A percentile compares a stretch with the other conserved stretches of the same genome.
phyloP scores from a whole-genome alignment of 768 basidiomycete species.

The Boletus insuetus region DNA sequence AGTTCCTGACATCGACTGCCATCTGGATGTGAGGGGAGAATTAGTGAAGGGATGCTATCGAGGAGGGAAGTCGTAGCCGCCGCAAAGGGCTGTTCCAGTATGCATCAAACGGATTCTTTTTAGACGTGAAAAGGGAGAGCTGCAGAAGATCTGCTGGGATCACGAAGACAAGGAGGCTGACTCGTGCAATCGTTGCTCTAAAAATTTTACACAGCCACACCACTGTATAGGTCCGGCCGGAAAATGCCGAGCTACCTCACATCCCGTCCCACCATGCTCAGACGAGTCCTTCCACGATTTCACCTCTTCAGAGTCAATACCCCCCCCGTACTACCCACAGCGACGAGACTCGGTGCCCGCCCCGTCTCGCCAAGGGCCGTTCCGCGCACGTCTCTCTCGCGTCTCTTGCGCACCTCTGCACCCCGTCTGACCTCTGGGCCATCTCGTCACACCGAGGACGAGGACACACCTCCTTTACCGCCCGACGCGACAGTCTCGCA shows the following conservation, averaged over 20 bases:
- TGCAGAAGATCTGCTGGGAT: constrained; percentile 13
- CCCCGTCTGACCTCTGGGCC: constrained; percentile 42
- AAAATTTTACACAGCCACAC: constrained; percentile 23
- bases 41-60: constrained; percentile 45
- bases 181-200: neutral
- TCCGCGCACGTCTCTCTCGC: constrained; percentile 27
- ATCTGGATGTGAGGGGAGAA: constrained; percentile 13
- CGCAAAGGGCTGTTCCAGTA: constrained; percentile 37
- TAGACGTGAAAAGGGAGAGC: constrained; percentile 7
- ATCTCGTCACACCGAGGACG: constrained; percentile 6
- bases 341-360: constrained; percentile 36
- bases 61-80: constrained; percentile 37
- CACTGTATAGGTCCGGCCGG: constrained; percentile 24
- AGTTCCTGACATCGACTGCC: constrained; percentile 21
- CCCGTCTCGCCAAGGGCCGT: constrained; percentile 5
- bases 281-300: constrained; percentile 43
- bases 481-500: constrained; percentile 60
- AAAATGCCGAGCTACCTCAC: constrained; percentile 1
- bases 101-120: constrained; percentile 41
- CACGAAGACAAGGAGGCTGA: constrained; percentile 13
- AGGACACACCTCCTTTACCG: constrained; percentile 31
- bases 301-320: constrained; percentile 45
- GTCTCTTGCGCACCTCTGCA: constrained; percentile 49
- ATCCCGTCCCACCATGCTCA: constrained; percentile 28
- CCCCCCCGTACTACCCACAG: constrained; percentile 50